Base-by-base conservation (phyloP, 2,329 filamentous ascomycete species). In the Aspergillus aculeatus region DNA sequence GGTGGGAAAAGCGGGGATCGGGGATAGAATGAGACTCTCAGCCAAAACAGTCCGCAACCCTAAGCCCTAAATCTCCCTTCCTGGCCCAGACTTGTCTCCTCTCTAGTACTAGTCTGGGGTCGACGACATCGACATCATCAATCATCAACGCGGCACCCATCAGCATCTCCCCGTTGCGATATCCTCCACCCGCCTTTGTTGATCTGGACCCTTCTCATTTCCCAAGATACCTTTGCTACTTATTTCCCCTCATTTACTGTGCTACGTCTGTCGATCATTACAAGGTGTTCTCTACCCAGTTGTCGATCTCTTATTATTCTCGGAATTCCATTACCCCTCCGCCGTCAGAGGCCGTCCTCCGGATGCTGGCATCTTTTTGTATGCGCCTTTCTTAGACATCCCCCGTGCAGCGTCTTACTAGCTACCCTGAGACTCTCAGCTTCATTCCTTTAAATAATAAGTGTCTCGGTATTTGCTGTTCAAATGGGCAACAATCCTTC, bases 401-500 rank as follows among this genome's bases (percentile, higher is more conserved):
- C 24, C 44, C 44, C 47, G 12, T 32, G 53, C 58, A 55, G 47
- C 56, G 54, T 56, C 54, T 55, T 16, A 58, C 51, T 56, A 59
- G 57, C 10, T 58, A 47, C 26, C 47, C 35, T 29, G 49, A 35
- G 24, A 50, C 54, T 54, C 53, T 60, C n/a, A 54, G n/a, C 50
- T 57, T 52, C 50, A 52, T 57, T 60, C 26, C 38, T 32, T 60
- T 50, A 47, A 57, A 52, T 48, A 49, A 35, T 53, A 10, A 32
- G 51, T 49, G 53, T 47, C 29, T 50, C 50, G 50, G 53, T 52
- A 53, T 38, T 41, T 41, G 59, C 21, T 51, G 69, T 69, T 66
- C 70, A 69, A 64, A 81, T 82, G 80, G 80, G 80, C 66, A 81
- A 81, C 70, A 78, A 75, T 70, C 76, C 78, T 69, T 81, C 77